Conservation (phyloP, 1,284 basidiomycete genomes). For the Meripilus lineatus region DNA sequence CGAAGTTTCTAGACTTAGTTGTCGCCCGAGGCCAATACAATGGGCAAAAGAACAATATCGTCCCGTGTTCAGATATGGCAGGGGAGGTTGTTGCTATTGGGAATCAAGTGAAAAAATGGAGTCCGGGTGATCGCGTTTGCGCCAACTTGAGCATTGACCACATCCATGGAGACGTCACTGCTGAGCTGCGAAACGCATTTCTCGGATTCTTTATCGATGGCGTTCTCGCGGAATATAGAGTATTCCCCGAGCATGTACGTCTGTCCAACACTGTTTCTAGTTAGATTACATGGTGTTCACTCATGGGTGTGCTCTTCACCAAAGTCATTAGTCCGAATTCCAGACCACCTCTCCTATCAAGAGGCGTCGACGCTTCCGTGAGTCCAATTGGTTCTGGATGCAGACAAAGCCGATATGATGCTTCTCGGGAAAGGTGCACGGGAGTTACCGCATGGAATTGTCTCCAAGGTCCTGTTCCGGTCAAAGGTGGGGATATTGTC, state of each 20-base stretch:
- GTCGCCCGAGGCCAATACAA: slow-evolving; percentile 34
- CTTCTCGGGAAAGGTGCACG: slow-evolving; percentile 17
- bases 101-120: slow-evolving; percentile 32
- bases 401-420: background rate
- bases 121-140: slow-evolving; percentile 51
- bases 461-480: slow-evolving; percentile 27
- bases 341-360: slow-evolving; percentile 30
- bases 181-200: slow-evolving; percentile 24
- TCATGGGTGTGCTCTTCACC: background rate
- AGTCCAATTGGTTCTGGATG: background rate
- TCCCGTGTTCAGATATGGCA: slow-evolving; percentile 60
- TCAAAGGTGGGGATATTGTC: slow-evolving; percentile 26
- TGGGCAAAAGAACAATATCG: slow-evolving; percentile 28
- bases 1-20: slow-evolving; percentile 39
- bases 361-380: slow-evolving; percentile 28
- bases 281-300: too few relatives aligned
- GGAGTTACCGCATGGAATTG: slow-evolving; percentile 38
- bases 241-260: slow-evolving; percentile 33
- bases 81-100: slow-evolving; percentile 59
- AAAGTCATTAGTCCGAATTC: slow-evolving; percentile 25
- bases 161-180: slow-evolving; percentile 11
- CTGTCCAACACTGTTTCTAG: background rate
- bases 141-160: slow-evolving; percentile 19
- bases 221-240: slow-evolving; percentile 31
- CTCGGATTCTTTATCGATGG: slow-evolving; percentile 46